phyloP scores from a whole-genome alignment of 352 stramenopile species.

The Globisporangium barbulae region DNA sequence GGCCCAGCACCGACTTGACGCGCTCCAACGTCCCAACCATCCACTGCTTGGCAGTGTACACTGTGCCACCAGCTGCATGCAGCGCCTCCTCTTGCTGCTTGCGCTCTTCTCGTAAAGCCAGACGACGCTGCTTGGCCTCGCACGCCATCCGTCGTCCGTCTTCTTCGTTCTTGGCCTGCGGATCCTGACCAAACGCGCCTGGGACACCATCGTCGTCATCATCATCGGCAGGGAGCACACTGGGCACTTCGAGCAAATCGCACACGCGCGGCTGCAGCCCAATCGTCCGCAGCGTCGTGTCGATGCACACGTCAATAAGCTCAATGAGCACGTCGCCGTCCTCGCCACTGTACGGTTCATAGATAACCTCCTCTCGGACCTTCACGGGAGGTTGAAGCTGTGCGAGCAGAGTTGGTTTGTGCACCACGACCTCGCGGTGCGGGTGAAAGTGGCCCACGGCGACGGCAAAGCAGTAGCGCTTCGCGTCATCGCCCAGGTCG shows the following conservation, averaged over 20 bases:
- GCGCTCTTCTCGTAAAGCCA: conserved; percentile 26
- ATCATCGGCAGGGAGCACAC: conserved; percentile 11
- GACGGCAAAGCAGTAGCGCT: conserved; percentile 65
- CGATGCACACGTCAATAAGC: conserved; percentile 49
- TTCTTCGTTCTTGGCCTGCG: conserved; percentile 39
- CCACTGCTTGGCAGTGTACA: conserved; percentile 13
- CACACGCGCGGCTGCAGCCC: conserved; percentile 46
- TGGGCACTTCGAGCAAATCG: conserved; percentile 43
- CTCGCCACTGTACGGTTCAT: conserved; percentile 50
- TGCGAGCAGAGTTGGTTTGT: conserved; percentile 35
- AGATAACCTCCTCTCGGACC: conserved; percentile 28
- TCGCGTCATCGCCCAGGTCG: conserved; percentile 42
- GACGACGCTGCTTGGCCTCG: conserved; percentile 52
- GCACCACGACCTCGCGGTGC: conserved; percentile 40
- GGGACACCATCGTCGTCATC: conserved; percentile 1
- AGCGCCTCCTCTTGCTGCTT: conserved; percentile 23
- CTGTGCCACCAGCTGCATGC: conserved; percentile 15
- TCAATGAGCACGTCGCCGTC: conserved; percentile 45
- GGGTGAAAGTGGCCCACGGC: conserved; percentile 54
- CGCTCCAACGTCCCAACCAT: conserved; percentile 14
- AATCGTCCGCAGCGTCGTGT: conserved; percentile 45
- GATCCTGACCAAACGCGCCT: conserved; percentile 6
- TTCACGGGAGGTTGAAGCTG: conserved; percentile 24
- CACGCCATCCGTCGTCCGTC: conserved; percentile 64
- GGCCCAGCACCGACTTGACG: conserved; percentile 31